Conservation (phyloP, 306 rosid genomes). For the Astragalus glycyphyllos region DNA sequence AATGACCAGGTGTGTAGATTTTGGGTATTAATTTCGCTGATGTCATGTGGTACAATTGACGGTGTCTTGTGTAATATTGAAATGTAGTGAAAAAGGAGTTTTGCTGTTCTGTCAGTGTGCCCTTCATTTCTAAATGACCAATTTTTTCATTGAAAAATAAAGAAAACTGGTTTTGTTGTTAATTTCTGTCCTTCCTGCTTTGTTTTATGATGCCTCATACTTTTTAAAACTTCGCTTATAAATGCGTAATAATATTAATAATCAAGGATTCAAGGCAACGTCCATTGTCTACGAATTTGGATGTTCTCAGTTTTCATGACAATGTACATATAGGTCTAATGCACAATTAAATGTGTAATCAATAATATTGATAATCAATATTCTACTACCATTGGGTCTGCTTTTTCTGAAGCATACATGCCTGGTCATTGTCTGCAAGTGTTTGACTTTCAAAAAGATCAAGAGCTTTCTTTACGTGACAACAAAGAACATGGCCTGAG, state of each 20-base stretch:
- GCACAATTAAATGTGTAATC: no score
- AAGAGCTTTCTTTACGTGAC: constrained; percentile 18
- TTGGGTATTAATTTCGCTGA: constrained; percentile 24
- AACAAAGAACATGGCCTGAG: not conserved
- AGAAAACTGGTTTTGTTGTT: not conserved
- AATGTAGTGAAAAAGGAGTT: constrained; percentile 19
- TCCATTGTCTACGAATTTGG: constrained; percentile 15
- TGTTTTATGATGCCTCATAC: not conserved
- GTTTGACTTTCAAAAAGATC: no score
- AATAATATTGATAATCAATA: no score
- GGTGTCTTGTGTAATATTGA: constrained; percentile 5
- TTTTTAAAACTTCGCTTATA: constrained; percentile 1
- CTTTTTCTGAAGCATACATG: no score
- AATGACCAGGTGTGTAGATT: constrained; percentile 73
- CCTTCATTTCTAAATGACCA: not conserved
- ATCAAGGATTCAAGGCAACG: not conserved
- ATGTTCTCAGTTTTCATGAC: constrained; percentile 2
- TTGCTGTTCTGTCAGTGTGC: constrained; percentile 11
- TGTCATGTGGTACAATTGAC: not conserved
- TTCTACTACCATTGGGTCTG: no score
- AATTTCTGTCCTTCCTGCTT: constrained; percentile 11
- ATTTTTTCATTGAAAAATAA: not conserved
- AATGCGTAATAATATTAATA: constrained; percentile 11
- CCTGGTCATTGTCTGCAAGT: no score
- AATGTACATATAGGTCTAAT: no score